These are phyloP conservation scores for Cicer judaicum DNA, from an alignment of 306 rosid genomes.

Conservation along the genomic window DNA sequence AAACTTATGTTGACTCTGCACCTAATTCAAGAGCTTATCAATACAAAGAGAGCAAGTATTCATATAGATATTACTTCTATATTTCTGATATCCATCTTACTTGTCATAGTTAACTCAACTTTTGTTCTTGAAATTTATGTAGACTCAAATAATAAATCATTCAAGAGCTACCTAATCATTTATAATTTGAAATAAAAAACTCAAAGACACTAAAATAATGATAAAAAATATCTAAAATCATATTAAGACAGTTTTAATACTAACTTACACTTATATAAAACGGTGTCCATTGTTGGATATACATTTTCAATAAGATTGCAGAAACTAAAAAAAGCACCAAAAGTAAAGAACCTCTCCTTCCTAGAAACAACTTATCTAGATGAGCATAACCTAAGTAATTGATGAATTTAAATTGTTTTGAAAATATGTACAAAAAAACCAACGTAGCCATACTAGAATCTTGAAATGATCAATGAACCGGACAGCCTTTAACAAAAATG, in stretches of 20 bases:
- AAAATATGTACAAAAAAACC: neutral
- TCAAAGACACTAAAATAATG: neutral
- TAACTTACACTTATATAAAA: neutral
- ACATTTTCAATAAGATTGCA: neutral
- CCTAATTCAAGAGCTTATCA: neutral
- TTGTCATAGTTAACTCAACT: neutral
- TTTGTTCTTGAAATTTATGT: neutral
- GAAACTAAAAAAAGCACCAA: neutral
- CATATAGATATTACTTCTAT: too few species aligned
- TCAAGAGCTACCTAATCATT: neutral
- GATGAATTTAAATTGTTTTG: neutral
- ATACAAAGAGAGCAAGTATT: too few species aligned
- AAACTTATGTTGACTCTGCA: neutral
- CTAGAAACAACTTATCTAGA: neutral
- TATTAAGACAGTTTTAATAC: neutral
- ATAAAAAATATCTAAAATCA: conserved; percentile 4
- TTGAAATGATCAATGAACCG: conserved; percentile 38
- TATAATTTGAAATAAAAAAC: neutral
- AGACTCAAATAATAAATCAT: neutral
- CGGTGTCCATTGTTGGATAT: neutral
- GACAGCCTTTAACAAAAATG: conserved; percentile 53
- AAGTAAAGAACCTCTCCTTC: too few species aligned
- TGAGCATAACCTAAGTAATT: neutral
- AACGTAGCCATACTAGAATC: neutral
- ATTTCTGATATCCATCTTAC: neutral